These are phyloP conservation scores for Cutaneotrichosporon arboriforme DNA, from an alignment of 1,284 basidiomycete species.

Conservation along the genomic window DNA sequence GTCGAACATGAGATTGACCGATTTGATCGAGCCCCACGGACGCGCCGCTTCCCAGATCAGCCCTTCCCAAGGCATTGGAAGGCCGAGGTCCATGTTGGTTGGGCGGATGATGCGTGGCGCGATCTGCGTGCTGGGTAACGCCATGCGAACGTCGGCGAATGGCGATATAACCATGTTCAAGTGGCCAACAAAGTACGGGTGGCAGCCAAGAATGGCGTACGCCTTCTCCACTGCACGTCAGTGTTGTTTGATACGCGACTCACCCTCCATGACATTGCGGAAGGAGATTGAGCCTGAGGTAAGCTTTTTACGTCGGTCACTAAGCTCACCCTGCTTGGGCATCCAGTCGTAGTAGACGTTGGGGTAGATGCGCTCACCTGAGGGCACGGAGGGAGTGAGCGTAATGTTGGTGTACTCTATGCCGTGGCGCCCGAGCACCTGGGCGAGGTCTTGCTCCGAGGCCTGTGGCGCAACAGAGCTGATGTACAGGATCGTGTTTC, in stretches of 20 bases:
- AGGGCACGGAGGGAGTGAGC: slow-evolving; percentile 20
- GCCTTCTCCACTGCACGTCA: slow-evolving; percentile 70
- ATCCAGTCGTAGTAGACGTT: slow-evolving; percentile 41
- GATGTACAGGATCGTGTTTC: slow-evolving; percentile 23
- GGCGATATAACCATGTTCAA: slow-evolving; percentile 57
- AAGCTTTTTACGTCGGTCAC: background rate
- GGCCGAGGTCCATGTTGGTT: slow-evolving; percentile 6
- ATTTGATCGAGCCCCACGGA: slow-evolving; percentile 50
- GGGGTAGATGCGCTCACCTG: slow-evolving; percentile 23
- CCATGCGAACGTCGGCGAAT: slow-evolving; percentile 56
- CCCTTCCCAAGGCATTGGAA: slow-evolving; percentile 63
- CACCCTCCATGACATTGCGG: background rate
- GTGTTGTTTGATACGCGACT: slow-evolving; percentile 3
- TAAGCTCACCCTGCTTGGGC: slow-evolving; percentile 27
- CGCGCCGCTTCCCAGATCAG: slow-evolving; percentile 67
- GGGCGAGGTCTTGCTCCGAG: slow-evolving; percentile 18
- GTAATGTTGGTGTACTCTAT: slow-evolving; percentile 26
- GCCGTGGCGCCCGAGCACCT: slow-evolving; percentile 20
- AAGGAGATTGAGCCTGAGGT: slow-evolving; percentile 5
- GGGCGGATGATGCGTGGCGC: slow-evolving; percentile 33
- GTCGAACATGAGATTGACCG: slow-evolving; percentile 25
- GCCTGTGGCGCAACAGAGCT: slow-evolving; percentile 26
- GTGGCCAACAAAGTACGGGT: slow-evolving; percentile 57
- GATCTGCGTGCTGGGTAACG: slow-evolving; percentile 55
- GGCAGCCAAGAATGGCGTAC: slow-evolving; percentile 69